Conservation (phyloP, 2,329 filamentous ascomycete genomes). For the Epicoccum nigrum region DNA sequence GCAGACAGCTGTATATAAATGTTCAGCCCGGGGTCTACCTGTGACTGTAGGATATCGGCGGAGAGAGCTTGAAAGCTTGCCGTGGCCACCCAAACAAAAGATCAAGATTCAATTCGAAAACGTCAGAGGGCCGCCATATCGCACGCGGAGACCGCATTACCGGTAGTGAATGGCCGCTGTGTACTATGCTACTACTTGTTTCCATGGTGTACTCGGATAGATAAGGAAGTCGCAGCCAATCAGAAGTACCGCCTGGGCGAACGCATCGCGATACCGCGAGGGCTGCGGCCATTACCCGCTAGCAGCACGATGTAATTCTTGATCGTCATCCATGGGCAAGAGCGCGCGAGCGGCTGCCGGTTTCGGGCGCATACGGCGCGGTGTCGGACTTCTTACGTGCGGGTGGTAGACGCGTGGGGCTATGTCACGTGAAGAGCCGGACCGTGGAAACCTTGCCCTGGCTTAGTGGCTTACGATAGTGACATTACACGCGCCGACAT, state of each 20-base stretch:
- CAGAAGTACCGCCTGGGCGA: slow-evolving; percentile 27
- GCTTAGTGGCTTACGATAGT: slow-evolving; percentile 13
- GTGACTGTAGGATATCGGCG: slow-evolving; percentile 23
- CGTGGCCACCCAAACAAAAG: slow-evolving; percentile 23
- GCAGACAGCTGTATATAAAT: slow-evolving; percentile 38
- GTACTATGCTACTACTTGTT: slow-evolving; percentile 35
- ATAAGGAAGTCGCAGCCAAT: slow-evolving; percentile 44
- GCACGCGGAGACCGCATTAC: slow-evolving; percentile 69
- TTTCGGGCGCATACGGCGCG: slow-evolving; percentile 19
- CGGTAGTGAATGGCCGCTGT: slow-evolving; percentile 36
- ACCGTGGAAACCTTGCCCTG: slow-evolving; percentile 13
- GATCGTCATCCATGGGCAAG: slow-evolving; percentile 29
- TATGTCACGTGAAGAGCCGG: slow-evolving; percentile 11
- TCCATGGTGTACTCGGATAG: slow-evolving; percentile 41
- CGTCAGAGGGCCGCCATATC: slow-evolving; percentile 66
- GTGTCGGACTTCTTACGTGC: slow-evolving; percentile 15
- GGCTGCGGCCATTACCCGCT: slow-evolving; percentile 26
- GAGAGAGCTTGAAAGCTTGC: slow-evolving; percentile 19
- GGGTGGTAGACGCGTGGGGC: slow-evolving; percentile 16
- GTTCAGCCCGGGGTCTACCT: slow-evolving; percentile 15
- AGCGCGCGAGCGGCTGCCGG: slow-evolving; percentile 21
- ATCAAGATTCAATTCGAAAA: slow-evolving; percentile 59
- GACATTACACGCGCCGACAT: slow-evolving; percentile 4
- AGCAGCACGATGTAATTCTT: slow-evolving; percentile 32
- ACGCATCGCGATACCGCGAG: slow-evolving; percentile 31